phyloP scores from a whole-genome alignment of 768 basidiomycete species.

The Mycena floridula region DNA sequence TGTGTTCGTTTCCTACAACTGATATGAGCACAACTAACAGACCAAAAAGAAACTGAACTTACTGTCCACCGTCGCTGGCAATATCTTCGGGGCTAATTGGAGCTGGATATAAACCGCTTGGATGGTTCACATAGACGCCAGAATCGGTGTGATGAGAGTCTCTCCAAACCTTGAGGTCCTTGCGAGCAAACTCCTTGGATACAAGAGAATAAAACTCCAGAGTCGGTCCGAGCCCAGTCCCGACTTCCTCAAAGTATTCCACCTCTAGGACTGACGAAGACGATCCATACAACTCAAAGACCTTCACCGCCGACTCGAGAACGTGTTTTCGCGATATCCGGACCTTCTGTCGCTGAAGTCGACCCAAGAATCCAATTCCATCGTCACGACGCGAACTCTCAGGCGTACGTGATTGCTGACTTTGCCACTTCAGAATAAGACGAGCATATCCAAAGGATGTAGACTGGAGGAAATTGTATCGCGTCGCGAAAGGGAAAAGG shows the following conservation, averaged over 20 bases:
- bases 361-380: slow-evolving; percentile 85
- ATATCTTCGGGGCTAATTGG: slow-evolving; percentile 71
- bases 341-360: slow-evolving; percentile 93
- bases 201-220: slow-evolving; percentile 98
- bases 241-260: slow-evolving; percentile 98
- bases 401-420: slow-evolving; percentile 74
- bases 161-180: slow-evolving; percentile 87
- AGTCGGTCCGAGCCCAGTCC: slow-evolving; percentile 95
- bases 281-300: slow-evolving; percentile 93
- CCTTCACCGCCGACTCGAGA: slow-evolving; percentile 92
- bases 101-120: slow-evolving; percentile 81
- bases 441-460: slow-evolving; percentile 98
- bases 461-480: slow-evolving; percentile 95
- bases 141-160: slow-evolving; percentile 64
- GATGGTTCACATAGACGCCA: slow-evolving; percentile 76
- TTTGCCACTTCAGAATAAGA: slow-evolving; percentile 92
- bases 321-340: slow-evolving; percentile 93
- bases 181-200: slow-evolving; percentile 88
- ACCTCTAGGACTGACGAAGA: slow-evolving; percentile 93
- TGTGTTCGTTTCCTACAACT: slow-evolving; percentile 69
- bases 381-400: slow-evolving; percentile 83
- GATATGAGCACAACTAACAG: neutral
- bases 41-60: slow-evolving; percentile 21
- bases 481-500: slow-evolving; percentile 97
- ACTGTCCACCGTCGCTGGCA: slow-evolving; percentile 71